phyloP scores from a whole-genome alignment of 345 rosid genomes.

The Physaria fendleri region DNA sequence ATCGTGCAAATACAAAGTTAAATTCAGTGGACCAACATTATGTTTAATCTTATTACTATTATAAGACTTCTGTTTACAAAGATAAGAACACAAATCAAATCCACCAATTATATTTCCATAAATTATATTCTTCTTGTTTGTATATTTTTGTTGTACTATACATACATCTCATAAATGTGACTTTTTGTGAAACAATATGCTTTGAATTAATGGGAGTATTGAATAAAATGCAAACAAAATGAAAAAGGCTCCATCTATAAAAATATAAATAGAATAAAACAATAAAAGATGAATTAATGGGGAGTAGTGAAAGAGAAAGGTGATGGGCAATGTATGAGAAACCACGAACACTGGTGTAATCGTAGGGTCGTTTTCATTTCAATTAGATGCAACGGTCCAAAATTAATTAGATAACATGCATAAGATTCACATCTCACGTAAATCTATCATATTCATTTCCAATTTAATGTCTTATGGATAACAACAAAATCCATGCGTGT shows the following conservation, averaged over 20 bases:
- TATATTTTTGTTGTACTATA: not conserved
- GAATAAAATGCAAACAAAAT: not conserved
- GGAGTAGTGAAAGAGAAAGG: constrained; percentile 19
- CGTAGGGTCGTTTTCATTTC: constrained; percentile 28
- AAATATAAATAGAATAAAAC: not conserved
- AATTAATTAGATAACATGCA: constrained; percentile 5
- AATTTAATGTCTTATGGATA: constrained; percentile 9
- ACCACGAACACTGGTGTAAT: constrained; percentile 24
- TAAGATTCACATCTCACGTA: constrained; percentile 11
- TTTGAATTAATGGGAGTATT: not conserved
- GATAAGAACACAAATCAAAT: no score
- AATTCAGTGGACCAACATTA: no score
- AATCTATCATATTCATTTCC: not conserved
- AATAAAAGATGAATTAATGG: not conserved
- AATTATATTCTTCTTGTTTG: not conserved
- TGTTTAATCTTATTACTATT: constrained; percentile 1
- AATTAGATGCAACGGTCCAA: constrained; percentile 29
- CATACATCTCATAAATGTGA: not conserved
- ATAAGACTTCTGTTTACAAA: not conserved
- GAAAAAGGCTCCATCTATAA: not conserved
- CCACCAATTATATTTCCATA: not conserved
- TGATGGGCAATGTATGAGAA: constrained; percentile 28
- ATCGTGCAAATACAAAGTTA: not conserved
- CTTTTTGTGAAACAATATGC: not conserved
- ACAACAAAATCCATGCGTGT: constrained; percentile 28